These are phyloP conservation scores for Debaryomyces subglobosus DNA, from an alignment of 1,139 yeast genomes.

Conservation along the genomic window DNA sequence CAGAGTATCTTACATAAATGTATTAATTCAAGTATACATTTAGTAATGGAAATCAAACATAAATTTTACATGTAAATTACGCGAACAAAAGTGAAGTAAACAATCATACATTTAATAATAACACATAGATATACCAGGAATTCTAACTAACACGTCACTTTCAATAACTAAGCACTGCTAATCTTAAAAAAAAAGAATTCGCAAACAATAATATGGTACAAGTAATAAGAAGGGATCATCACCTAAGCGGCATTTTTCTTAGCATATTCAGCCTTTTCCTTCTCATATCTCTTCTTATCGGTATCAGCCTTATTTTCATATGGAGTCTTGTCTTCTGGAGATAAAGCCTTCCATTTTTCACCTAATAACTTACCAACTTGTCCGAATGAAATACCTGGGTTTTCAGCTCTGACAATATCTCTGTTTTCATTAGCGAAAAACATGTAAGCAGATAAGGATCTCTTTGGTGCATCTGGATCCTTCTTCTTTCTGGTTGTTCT, in stretches of 20 bases:
- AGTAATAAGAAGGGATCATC: not conserved
- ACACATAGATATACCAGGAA: constrained; percentile 7
- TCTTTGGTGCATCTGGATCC: constrained; percentile 99
- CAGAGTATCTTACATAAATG: too few species aligned
- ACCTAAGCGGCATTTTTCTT: constrained; percentile 32
- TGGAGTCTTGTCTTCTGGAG: constrained; percentile 79
- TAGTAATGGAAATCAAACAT: not conserved
- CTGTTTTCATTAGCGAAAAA: constrained; percentile 97
- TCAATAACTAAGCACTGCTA: constrained; percentile 1
- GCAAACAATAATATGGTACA: constrained; percentile 11
- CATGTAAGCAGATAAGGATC: constrained; percentile 98
- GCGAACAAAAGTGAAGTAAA: not conserved
- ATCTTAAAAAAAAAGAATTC: not conserved
- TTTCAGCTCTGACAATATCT: constrained; percentile 90
- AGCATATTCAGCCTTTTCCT: constrained; percentile 89
- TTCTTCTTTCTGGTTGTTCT: constrained; percentile 55
- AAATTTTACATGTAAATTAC: not conserved
- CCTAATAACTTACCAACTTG: constrained; percentile 92
- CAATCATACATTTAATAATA: constrained; percentile 7
- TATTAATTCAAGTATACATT: not conserved
- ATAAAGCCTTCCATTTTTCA: constrained; percentile 92
- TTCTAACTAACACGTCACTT: not conserved
- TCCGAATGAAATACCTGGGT: constrained; percentile 93
- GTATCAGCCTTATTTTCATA: constrained; percentile 92
- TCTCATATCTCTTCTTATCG: constrained; percentile 96